These are phyloP conservation scores for Saturnispora mendoncae DNA, from an alignment of 805 yeast genomes.

Conservation along the genomic window DNA sequence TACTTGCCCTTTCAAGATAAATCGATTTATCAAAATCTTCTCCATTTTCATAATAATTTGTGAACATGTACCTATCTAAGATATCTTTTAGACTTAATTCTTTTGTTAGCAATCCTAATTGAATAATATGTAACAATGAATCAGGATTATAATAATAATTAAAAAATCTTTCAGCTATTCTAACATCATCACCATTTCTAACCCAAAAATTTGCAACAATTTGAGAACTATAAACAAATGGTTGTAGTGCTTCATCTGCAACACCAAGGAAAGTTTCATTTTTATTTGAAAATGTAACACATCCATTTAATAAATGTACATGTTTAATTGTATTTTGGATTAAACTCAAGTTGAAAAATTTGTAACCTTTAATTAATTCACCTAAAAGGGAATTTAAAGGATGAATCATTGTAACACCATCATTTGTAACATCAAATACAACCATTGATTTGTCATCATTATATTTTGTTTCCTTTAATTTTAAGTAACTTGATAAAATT, in stretches of 20 bases:
- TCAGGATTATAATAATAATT: conserved; percentile 20
- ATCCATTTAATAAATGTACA: conserved; percentile 8
- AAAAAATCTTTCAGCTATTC: conserved; percentile 18
- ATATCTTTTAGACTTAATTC: conserved; percentile 31
- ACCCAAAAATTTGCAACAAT: conserved; percentile 63
- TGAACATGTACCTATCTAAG: conserved; percentile 50
- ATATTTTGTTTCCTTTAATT: not conserved
- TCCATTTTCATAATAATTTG: conserved; percentile 17
- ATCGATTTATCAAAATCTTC: conserved; percentile 27
- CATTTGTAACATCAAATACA: conserved; percentile 30
- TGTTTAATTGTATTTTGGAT: conserved; percentile 13
- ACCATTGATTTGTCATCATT: conserved; percentile 3
- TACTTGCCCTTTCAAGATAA: conserved; percentile 41
- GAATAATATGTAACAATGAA: conserved; percentile 40
- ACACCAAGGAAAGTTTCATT: conserved; percentile 27
- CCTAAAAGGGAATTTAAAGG: conserved; percentile 54
- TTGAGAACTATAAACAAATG: conserved; percentile 54
- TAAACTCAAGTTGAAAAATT: conserved; percentile 19
- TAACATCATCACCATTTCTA: conserved; percentile 50
- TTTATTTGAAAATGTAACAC: conserved; percentile 10
- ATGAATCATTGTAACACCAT: conserved; percentile 47
- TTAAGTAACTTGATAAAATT: conserved; percentile 29
- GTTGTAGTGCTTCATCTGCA: conserved; percentile 51
- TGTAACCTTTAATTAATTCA: conserved; percentile 31
- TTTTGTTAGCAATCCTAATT: conserved; percentile 33